Evolutionary conservation across 1,284 basidiomycete genomes (phyloP).

Genomic region (Ceratobasidium theobromae): DNA sequence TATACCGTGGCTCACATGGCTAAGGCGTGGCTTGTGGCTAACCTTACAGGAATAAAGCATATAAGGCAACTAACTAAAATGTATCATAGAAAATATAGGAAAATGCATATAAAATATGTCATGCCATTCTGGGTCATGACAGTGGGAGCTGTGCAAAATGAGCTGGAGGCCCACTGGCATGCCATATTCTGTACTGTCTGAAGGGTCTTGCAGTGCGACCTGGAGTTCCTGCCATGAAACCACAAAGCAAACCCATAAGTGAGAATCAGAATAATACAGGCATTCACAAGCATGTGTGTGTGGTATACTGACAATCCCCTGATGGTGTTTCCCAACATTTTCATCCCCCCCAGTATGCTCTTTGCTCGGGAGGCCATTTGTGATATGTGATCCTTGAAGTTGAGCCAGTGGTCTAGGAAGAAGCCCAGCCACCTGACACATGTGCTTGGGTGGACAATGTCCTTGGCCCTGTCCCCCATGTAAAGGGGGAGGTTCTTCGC

Average conservation of each 20-base stretch:
- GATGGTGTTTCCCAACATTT: not conserved
- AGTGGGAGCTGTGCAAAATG: no score
- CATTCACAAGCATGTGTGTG: not conserved
- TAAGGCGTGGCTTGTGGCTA: no score
- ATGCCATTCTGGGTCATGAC: no score
- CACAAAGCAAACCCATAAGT: not conserved
- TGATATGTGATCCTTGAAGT: constrained; percentile 19
- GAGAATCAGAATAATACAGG: not conserved
- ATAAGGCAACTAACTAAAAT: no score
- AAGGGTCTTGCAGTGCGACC: not conserved
- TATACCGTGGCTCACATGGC: no score
- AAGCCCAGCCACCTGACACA: constrained; percentile 30
- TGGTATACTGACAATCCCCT: not conserved
- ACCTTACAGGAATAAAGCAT: no score
- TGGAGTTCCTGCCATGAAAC: not conserved
- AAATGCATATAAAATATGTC: no score
- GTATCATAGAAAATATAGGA: no score
- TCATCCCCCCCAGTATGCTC: not conserved
- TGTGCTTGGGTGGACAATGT: not conserved
- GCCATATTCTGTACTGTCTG: no score
- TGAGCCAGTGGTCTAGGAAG: constrained; percentile 24
- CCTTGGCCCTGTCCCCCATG: not conserved
- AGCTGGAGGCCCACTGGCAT: no score
- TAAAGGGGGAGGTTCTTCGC: not conserved
- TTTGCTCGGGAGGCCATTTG: not conserved